Percentiles rank a stretch among this genome's conserved stretches.
Conservation (phyloP, 2,329 filamentous ascomycete species). For the Fusarium liriodendri region DNA sequence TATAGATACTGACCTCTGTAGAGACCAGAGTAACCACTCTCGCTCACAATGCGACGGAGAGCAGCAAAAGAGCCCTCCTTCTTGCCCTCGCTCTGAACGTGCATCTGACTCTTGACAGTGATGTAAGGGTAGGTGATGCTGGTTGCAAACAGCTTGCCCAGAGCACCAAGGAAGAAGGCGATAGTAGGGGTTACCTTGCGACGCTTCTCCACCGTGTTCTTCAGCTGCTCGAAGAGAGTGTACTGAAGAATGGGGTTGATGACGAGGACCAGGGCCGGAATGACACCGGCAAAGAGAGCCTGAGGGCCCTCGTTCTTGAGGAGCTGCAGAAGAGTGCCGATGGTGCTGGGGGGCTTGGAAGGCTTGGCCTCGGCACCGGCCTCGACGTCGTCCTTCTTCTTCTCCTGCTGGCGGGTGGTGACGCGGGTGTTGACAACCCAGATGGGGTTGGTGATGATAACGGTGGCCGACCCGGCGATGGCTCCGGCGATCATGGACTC, state of each 20-base stretch:
- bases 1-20: constrained; percentile 79
- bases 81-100: constrained; percentile 83
- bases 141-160: constrained; percentile 95
- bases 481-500: constrained; percentile 97
- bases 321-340: constrained; percentile 83
- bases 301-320: constrained; percentile 85
- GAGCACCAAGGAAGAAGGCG: constrained; percentile 89
- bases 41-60: constrained; percentile 81
- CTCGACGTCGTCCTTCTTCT: constrained; percentile 57
- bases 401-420: constrained; percentile 82
- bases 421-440: constrained; percentile 99
- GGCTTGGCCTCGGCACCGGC: constrained; percentile 50
- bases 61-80: constrained; percentile 84
- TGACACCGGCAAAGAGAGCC: constrained; percentile 90
- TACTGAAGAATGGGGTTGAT: constrained; percentile 99
- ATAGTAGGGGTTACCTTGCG: constrained; percentile 82
- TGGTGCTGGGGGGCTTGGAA: constrained; percentile 73
- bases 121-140: constrained; percentile 98
- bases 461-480: constrained; percentile 91
- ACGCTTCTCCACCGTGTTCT: constrained; percentile 84
- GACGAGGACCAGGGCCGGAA: constrained; percentile 92
- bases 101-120: constrained; percentile 97
- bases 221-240: constrained; percentile 98
- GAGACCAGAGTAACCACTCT: constrained; percentile 91
- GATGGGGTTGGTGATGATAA: constrained; percentile 97